Evolutionary conservation across 352 stramenopile species (phyloP).

Genomic region (Pythium vanterpoolii): DNA sequence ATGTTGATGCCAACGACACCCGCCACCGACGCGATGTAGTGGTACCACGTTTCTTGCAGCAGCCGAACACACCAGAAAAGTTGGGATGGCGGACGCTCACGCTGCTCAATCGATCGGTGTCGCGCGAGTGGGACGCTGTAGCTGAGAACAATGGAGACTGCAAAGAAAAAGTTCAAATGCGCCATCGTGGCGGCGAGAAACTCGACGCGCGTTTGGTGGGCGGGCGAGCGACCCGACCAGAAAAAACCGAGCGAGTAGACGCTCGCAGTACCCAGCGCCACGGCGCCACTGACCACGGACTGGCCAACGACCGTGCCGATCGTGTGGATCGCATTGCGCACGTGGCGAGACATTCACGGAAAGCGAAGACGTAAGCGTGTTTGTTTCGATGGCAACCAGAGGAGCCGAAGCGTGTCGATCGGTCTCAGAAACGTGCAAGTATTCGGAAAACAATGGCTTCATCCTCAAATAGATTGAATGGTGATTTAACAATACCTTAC

Average conservation of each 20-base stretch:
- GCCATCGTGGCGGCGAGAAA: slow-evolving; percentile 13
- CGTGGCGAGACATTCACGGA: background rate
- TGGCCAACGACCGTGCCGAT: slow-evolving; percentile 2
- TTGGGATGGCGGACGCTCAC: background rate
- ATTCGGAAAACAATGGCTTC: no score
- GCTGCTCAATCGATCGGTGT: background rate
- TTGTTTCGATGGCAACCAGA: background rate
- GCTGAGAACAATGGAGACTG: no score
- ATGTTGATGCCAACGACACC: slow-evolving; percentile 5
- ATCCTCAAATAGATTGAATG: no score
- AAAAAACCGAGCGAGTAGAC: slow-evolving; percentile 16
- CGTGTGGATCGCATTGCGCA: background rate
- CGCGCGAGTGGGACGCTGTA: background rate
- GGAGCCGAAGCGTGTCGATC: background rate
- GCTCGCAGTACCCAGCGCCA: background rate
- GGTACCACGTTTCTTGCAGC: background rate
- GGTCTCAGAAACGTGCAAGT: background rate
- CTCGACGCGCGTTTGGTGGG: slow-evolving; percentile 3
- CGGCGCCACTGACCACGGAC: slow-evolving; percentile 6
- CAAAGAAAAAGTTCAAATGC: no score
- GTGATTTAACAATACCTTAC: no score
- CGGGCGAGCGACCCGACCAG: background rate
- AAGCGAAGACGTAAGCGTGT: no score
- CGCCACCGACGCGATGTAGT: background rate
- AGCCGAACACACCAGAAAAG: slow-evolving; percentile 12